A percentile compares a stretch with the other conserved stretches of the same genome.
Evolutionary conservation across 2,329 filamentous ascomycete genomes (phyloP).

Genomic region (Didymella pinodella): DNA sequence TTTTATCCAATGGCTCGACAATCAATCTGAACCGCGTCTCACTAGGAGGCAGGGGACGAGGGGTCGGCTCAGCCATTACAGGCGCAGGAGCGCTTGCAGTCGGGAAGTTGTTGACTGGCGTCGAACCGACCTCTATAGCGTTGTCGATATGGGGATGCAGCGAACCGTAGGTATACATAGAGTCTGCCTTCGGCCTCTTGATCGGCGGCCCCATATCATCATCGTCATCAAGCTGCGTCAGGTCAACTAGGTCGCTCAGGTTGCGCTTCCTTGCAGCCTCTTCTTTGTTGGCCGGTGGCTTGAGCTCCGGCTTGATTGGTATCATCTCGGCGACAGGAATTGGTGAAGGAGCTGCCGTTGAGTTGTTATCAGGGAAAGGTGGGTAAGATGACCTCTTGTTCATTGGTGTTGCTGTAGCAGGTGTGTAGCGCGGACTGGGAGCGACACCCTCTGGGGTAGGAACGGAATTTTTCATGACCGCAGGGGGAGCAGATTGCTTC

Average conservation of each 20-base stretch:
- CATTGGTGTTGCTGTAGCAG: constrained; percentile 28
- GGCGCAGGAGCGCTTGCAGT: constrained; percentile 25
- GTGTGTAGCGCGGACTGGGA: constrained; percentile 25
- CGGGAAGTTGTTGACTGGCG: constrained; percentile 37
- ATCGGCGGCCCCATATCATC: constrained; percentile 49
- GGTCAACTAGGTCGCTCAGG: constrained; percentile 63
- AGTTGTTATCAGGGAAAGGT: constrained; percentile 23
- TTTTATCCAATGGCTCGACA: constrained; percentile 57
- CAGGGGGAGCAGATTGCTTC: constrained; percentile 19
- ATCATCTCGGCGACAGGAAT: constrained; percentile 46
- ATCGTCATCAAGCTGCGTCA: constrained; percentile 59
- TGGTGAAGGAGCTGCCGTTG: constrained; percentile 28
- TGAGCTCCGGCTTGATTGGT: constrained; percentile 38
- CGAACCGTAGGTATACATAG: constrained; percentile 22
- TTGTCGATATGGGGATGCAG: constrained; percentile 22
- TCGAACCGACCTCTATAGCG: constrained; percentile 25
- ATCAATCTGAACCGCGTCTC: constrained; percentile 39
- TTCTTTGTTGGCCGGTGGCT: constrained; percentile 58
- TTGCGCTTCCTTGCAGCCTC: constrained; percentile 64
- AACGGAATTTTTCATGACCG: constrained; percentile 28
- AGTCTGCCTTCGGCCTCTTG: constrained; percentile 36
- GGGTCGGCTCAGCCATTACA: constrained; percentile 18
- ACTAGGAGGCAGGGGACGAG: constrained; percentile 19
- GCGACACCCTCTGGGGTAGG: constrained; percentile 26
- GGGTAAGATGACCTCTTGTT: constrained; percentile 24